Evolutionary conservation across 73 alveolate genomes (phyloP).

Genomic region (Paramecium tetraurelia): DNA sequence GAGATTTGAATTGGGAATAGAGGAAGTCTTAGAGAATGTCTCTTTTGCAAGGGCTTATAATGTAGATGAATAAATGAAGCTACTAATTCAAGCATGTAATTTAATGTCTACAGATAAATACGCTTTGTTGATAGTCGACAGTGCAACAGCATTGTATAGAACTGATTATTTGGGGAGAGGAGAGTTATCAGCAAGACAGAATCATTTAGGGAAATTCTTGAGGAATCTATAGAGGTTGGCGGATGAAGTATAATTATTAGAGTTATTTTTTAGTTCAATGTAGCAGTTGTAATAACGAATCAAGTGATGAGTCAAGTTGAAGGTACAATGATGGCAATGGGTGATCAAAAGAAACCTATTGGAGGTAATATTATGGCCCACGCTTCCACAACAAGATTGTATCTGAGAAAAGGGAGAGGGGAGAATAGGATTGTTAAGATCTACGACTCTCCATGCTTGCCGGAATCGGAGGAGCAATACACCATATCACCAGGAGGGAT

Average conservation of each 20-base stretch:
- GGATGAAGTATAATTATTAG: conserved; percentile 70
- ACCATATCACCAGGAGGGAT: conserved; percentile 88
- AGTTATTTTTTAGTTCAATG: conserved; percentile 65
- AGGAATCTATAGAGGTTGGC: conserved; percentile 96
- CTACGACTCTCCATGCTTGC: conserved; percentile 97
- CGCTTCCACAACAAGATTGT: conserved; percentile 95
- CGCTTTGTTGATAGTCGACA: conserved; percentile 94
- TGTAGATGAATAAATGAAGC: conserved; percentile 93
- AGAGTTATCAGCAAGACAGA: conserved; percentile 89
- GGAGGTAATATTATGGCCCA: conserved; percentile 99
- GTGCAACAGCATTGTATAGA: conserved; percentile 97
- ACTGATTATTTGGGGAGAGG: conserved; percentile 99
- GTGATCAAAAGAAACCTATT: conserved; percentile 95
- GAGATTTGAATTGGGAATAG: conserved; percentile 90
- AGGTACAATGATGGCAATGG: conserved; percentile 93
- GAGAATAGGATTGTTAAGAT: conserved; percentile 96
- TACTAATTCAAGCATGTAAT: conserved; percentile 87
- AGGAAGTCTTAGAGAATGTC: conserved; percentile 95
- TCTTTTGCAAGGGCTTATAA: conserved; percentile 98
- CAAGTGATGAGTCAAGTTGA: conserved; percentile 97
- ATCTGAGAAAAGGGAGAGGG: conserved; percentile 95
- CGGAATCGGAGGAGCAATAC: conserved; percentile 94
- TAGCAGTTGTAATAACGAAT: conserved; percentile 98
- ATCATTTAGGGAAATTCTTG: conserved; percentile 94
- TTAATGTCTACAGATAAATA: conserved; percentile 89